Conservation (phyloP, 2,329 filamentous ascomycete genomes). For the Ceratocystis cubensis region DNA sequence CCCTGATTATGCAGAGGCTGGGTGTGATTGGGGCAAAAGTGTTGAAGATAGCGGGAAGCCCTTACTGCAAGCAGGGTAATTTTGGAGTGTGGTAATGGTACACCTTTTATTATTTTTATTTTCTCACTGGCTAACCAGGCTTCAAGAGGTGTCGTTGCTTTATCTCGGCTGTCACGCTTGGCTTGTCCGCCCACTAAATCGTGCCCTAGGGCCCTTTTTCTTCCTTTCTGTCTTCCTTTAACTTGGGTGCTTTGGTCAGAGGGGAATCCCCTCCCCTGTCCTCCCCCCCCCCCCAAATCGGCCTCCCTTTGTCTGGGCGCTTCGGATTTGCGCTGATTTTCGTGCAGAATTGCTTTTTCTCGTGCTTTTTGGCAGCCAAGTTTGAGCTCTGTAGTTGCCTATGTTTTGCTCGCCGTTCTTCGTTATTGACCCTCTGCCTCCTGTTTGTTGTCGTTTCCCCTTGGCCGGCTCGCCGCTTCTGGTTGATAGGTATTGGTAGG, state of each 20-base stretch:
- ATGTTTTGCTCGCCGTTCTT: background rate
- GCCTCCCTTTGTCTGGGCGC: background rate
- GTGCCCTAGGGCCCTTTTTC: conserved; percentile 1
- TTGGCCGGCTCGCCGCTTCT: background rate
- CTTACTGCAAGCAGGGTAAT: background rate
- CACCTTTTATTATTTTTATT: background rate
- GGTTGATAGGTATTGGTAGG: background rate
- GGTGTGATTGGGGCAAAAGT: background rate
- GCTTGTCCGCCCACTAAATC: conserved; percentile 5
- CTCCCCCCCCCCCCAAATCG: background rate
- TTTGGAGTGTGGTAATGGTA: background rate
- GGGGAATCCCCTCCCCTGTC: background rate
- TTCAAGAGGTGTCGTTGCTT: conserved; percentile 11
- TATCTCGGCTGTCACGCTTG: conserved; percentile 11
- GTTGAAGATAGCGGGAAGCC: background rate
- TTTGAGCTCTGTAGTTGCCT: background rate
- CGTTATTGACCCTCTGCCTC: background rate
- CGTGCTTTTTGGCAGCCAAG: too few species aligned
- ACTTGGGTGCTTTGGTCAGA: conserved; percentile 1
- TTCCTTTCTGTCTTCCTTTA: conserved; percentile 8
- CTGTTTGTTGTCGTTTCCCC: background rate
- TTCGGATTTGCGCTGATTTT: conserved; percentile 1
- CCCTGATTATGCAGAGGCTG: conserved; percentile 3
- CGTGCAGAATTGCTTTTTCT: background rate
- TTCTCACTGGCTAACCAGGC: background rate